Conservation (phyloP, 1,284 basidiomycete species). For the Apiotrichum laibachii region DNA sequence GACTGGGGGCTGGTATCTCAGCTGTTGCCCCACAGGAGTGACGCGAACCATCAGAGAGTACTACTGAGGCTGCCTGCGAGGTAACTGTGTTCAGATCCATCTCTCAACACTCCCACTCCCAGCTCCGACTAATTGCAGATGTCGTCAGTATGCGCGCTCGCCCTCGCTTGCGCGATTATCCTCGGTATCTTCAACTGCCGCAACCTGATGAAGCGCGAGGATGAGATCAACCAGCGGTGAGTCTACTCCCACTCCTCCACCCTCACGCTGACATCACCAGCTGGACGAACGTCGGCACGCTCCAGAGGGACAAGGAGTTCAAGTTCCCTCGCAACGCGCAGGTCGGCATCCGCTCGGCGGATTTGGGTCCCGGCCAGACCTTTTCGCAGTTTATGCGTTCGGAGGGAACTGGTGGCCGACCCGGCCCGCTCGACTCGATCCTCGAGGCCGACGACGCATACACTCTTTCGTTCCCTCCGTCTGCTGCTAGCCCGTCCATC, state of each 20-base stretch:
- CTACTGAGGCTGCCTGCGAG: too few relatives aligned
- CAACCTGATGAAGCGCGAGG: constrained; percentile 11
- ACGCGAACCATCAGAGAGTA: too few relatives aligned
- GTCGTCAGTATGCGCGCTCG: constrained; percentile 8
- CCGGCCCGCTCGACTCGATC: constrained; percentile 6
- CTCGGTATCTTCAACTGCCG: constrained; percentile 15
- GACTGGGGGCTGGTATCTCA: too few relatives aligned
- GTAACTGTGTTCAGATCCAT: too few relatives aligned
- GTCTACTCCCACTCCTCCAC: neutral
- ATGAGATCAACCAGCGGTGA: neutral
- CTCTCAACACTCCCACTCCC: too few relatives aligned
- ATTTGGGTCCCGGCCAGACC: neutral
- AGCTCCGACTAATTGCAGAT: constrained; percentile 5
- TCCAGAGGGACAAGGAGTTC: neutral
- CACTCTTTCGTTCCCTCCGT: too few relatives aligned
- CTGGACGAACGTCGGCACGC: neutral
- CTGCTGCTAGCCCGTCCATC: neutral
- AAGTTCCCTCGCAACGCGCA: too few relatives aligned
- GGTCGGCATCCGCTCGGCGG: neutral
- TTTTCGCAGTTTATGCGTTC: neutral
- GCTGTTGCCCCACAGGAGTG: too few relatives aligned
- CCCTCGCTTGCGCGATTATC: constrained; percentile 8
- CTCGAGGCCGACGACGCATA: neutral
- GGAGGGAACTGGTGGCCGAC: neutral
- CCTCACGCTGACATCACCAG: neutral